Conservation (phyloP, 176 grass and related monocot genomes). For the Hordeum marinum region DNA sequence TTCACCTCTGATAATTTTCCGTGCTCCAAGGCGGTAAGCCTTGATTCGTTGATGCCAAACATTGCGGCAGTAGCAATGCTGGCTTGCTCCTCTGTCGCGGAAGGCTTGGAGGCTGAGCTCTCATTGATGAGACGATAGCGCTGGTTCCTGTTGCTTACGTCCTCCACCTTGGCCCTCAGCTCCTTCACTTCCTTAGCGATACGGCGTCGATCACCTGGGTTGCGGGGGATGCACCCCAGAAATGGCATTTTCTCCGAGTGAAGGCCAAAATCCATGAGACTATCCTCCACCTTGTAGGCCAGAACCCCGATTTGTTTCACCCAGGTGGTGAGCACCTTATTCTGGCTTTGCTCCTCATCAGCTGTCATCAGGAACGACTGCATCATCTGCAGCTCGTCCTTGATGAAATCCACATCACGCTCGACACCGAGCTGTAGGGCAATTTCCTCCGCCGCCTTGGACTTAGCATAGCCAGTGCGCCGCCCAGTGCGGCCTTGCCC, state of each 20-base stretch:
- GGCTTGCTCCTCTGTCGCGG: too few relatives aligned
- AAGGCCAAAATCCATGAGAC: not conserved
- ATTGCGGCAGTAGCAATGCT: not conserved
- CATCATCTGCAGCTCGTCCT: constrained; percentile 47
- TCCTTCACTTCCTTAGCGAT: constrained; percentile 13
- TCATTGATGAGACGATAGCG: constrained; percentile 4
- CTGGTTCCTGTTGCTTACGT: constrained; percentile 12
- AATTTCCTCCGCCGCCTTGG: not conserved
- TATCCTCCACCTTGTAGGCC: constrained; percentile 15
- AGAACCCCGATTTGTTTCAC: not conserved
- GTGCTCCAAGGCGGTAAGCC: not conserved
- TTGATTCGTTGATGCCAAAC: too few relatives aligned
- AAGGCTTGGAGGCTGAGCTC: accelerated
- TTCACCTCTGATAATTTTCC: not conserved
- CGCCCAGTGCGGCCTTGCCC: constrained; percentile 23
- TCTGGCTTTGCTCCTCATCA: not conserved
- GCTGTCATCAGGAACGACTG: not conserved
- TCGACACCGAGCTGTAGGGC: constrained; percentile 26
- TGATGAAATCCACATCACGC: not conserved
- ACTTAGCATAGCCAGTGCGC: not conserved
- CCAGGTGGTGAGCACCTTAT: not conserved
- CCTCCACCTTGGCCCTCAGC: constrained; percentile 6
- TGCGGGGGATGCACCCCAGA: too few relatives aligned
- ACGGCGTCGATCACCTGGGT: accelerated
- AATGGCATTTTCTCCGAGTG: too few relatives aligned